Base-by-base conservation (phyloP, 345 rosid genomes). In the Linum trigynum region DNA sequence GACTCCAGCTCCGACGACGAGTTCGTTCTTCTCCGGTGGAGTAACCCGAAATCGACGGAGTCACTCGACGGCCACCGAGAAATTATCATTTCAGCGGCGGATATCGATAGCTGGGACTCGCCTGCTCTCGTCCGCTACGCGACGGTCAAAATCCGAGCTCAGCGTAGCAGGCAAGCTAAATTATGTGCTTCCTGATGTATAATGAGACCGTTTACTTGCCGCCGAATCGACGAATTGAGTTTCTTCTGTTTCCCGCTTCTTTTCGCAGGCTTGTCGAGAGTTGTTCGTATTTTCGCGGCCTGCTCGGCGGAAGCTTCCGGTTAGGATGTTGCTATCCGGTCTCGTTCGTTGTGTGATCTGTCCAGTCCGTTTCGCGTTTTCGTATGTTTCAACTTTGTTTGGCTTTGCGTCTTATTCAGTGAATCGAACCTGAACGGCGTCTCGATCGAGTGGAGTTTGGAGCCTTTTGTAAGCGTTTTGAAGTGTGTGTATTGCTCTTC, bases 221-320 rank as follows among this genome's bases (percentile, higher is more conserved):
- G 32, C 32, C 32, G 32, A 16, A 39, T 59, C 36, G 39, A 11
- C 32, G 36, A 4, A 23, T 23, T 23, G 32, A 23, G 32, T 3
- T 16, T 3, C 14, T 64, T 43, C 7, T 32, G 14, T 10, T 12
- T 64, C 62, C 38, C 6, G 16, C 51, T 53, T 38, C 57, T n/a
- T n/a, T 48, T 17, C 38, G 48, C 74, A 88, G 91, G 72, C 86
- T 89, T 59, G 59, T 75, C 41, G 74, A 82, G 62, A 76, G 74
- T 45, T 89, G 90, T 32, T 79, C 90, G 0, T 89, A 83, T 71
- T 86, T 89, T 69, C 81, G 65, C 56, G 86, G 81, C 53, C 84
- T 89, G 51, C 80, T 89, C 40, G 39, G 81, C 17, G 88, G 92
- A 70, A 80, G 84, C 79, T 89, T 89, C 71, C 79, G 90, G 96